A percentile compares a stretch with the other conserved stretches of the same genome.
Conservation (phyloP, 768 basidiomycete genomes). For the Termitomyces sp. region DNA sequence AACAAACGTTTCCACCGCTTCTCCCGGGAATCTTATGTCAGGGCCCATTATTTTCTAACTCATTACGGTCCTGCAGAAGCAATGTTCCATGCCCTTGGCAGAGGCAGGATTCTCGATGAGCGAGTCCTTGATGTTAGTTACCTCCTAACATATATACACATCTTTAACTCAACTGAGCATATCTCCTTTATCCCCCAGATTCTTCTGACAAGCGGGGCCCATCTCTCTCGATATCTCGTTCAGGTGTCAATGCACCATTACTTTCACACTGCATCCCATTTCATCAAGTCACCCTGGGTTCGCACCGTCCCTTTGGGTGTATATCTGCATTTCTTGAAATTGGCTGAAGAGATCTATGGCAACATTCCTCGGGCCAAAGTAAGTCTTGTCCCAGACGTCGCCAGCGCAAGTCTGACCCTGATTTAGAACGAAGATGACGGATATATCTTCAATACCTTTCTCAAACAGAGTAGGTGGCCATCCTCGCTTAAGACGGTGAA, state of each 20-base stretch:
- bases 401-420: slow-evolving; percentile 2
- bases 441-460: slow-evolving; percentile 53
- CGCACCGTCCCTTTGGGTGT: slow-evolving; percentile 55
- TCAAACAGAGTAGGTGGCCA: slow-evolving; percentile 68
- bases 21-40: slow-evolving; percentile 69
- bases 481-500: slow-evolving; percentile 50
- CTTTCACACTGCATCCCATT: slow-evolving; percentile 67
- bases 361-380: slow-evolving; percentile 63
- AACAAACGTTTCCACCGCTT: slow-evolving; percentile 58
- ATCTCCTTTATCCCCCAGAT: slow-evolving; percentile 39
- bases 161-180: slow-evolving; percentile 10
- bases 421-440: slow-evolving; percentile 70
- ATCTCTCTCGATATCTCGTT: slow-evolving; percentile 72
- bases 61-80: slow-evolving; percentile 70
- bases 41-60: slow-evolving; percentile 72
- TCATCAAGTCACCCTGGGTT: slow-evolving; percentile 74
- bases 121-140: slow-evolving; percentile 65
- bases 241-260: slow-evolving; percentile 79
- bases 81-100: slow-evolving; percentile 69
- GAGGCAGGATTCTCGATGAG: slow-evolving; percentile 60
- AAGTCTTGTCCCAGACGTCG: slow-evolving; percentile 9
- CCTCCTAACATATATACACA: slow-evolving; percentile 11
- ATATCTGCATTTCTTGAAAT: slow-evolving; percentile 59
- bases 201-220: slow-evolving; percentile 69
- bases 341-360: slow-evolving; percentile 54